A percentile compares a stretch with the other conserved stretches of the same genome.
These are phyloP conservation scores for Cutaneotrichosporon spelunceum DNA, from an alignment of 1,284 basidiomycete species.

Conservation along the genomic window DNA sequence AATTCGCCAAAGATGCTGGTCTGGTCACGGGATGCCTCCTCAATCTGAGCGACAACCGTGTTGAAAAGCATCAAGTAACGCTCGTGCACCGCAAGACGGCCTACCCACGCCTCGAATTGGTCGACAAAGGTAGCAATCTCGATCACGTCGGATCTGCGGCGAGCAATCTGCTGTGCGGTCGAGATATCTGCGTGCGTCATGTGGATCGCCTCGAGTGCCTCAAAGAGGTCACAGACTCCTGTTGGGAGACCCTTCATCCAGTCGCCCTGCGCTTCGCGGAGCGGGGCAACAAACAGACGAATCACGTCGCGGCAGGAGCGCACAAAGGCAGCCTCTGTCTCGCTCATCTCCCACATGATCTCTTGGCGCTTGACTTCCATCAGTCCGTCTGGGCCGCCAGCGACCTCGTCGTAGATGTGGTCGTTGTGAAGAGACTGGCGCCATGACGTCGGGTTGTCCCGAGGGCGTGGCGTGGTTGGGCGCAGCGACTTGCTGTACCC, in stretches of 20 bases:
- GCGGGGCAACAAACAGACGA: constrained; percentile 66
- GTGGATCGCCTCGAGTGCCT: constrained; percentile 79
- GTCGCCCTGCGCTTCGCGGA: constrained; percentile 57
- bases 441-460: constrained; percentile 28
- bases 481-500: constrained; percentile 39
- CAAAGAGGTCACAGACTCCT: constrained; percentile 67
- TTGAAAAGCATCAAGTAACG: constrained; percentile 75
- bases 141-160: constrained; percentile 30
- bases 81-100: constrained; percentile 72
- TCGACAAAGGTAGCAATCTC: constrained; percentile 59
- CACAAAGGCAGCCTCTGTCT: constrained; percentile 68
- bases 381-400: constrained; percentile 47
- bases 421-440: constrained; percentile 32
- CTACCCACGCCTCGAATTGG: constrained; percentile 60
- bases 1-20: constrained; percentile 77
- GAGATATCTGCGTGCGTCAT: constrained; percentile 67
- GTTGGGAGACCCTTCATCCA: constrained; percentile 76
- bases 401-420: constrained; percentile 24
- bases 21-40: constrained; percentile 57
- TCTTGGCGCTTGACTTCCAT: constrained; percentile 64
- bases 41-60: constrained; percentile 59
- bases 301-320: constrained; percentile 63
- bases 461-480: constrained; percentile 4
- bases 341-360: constrained; percentile 64
- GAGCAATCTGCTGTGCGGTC: constrained; percentile 56